Base-by-base conservation (phyloP, 495 filamentous ascomycete genomes). In the Astrothelium macrocarpum region DNA sequence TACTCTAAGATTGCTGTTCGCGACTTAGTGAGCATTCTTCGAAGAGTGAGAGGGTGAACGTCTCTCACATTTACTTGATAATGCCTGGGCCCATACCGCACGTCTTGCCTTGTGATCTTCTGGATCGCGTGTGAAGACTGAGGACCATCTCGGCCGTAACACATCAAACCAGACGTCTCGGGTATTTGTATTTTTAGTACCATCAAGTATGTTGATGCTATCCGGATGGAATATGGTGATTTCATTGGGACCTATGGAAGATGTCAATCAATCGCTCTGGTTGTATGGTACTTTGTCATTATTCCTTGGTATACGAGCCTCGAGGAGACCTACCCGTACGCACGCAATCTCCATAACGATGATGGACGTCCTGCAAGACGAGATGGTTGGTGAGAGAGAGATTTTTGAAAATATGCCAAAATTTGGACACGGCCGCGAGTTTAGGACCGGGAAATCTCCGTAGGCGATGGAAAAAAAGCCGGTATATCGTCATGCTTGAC, bases 31-130 rank as follows among this genome's bases (percentile, higher is more conserved):
- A 14, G n/a, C 10, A 49, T 20, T 49, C 11, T 18, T 18, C 10
- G n/a, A 20, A 20, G 77, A 74, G 53, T 77, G 61, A 0, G 68
- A 66, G 26, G 80, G 75, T 0, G 78, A 78, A 28, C 73, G 62
- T 20, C 34, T 32, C 49, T n/a, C 25, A 42, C 64, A 59, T 32
- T 56, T 34, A 39, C 23, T 49, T 10, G 65, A 64, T 9, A 67
- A 4, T 5, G 46, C 45, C n/a, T 67, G 49, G 32, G 20, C 59
- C 68, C 68, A 68, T 39, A 39, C 14, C 5, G 14, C 34, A 5
- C 34, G 34, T 14, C 34, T 39, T 39, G 34, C 34, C 14, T 39
- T 39, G 14, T 39, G 34, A 5, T 39, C 34, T 14, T 39, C 34
- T 5, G 34, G 34, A 5, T 14, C 5, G 14, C 34, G 34, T 14